Base-by-base conservation (phyloP, 2,329 filamentous ascomycete genomes). In the Massarina eburnea region DNA sequence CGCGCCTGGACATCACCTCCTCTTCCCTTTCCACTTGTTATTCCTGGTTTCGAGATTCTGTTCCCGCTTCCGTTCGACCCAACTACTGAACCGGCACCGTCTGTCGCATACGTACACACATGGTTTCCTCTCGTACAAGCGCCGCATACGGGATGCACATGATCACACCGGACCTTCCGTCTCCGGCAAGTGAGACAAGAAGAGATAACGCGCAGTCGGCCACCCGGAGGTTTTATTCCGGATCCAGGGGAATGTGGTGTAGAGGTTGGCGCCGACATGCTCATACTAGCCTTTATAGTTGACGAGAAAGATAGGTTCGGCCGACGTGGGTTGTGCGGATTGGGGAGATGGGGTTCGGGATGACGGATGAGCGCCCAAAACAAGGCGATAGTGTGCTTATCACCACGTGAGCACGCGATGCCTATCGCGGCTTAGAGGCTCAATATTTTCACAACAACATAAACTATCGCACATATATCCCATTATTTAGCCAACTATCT, bases 111-210 rank as follows among this genome's bases (percentile, higher is more conserved):
- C 21, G 62, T 66, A 43, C 68, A 71, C 10, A 62, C 55, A 53
- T 71, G 68, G 37, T 58, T 68, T 14, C 67, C 67, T 41, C 67
- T 59, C 12, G 58, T 57, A 50, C 68, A 71, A 30, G 68, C 67
- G 20, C 67, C 66, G 46, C 68, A 71, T 6, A 68, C 47, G 9
- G 68, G 67, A 55, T 71, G 67, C 30, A 55, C 61, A 51, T 71
- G 68, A 34, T 71, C 68, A 48, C 68, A 71, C 43, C 63, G 62
- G 35, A 71, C 68, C 49, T 71, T 71, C 45, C 68, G 57, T 33
- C 67, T 60, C 12, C 68, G 55, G 45, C 68, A 71, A 7, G 68
- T 71, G 34, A 71, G 53, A 45, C 67, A 71, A 17, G 67, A 71
- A 15, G 66, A 64, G 37, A 71, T 71, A 36, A 68, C 55, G 47